Evolutionary conservation across 2,329 filamentous ascomycete genomes (phyloP), one percentile per base, ranked within the genome.

Genomic region (Cryphonectria carpinicola): DNA sequence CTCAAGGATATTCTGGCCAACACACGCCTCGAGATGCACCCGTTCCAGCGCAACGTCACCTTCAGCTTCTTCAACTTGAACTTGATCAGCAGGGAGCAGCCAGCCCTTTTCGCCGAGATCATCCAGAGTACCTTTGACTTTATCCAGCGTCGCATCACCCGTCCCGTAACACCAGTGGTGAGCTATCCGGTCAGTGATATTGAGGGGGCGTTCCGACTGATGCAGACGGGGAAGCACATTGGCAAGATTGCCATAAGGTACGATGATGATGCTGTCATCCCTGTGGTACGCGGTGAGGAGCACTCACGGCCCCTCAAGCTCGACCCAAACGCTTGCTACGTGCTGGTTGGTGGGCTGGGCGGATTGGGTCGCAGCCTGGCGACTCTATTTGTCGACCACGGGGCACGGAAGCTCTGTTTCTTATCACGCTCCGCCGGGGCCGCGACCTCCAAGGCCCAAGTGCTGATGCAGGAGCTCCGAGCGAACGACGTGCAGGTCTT

Each of bases 121-220:
- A 10, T 43, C 14, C 10, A 43, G 14, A 14, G 41, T 43, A 14
- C 41, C 10, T 43, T 43, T 14, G 41, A 43, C 41, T 43, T 43
- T 5, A 10, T 43, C 8, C 41, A 43, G 10, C 41, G 41, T 14
- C 10, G 41, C 14, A 43, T 43, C 41, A 43, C 41, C 41, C 41
- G 41, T 10, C 41, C 41, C 10, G 41, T 43, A 10, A 14, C 10
- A 14, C 69, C 75, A 25, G 56, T 77, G 22, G 72, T 76, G 70
- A 11, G 62, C 56, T 68, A 75, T 71, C 64, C 58, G 19, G 43
- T 70, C 3, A 37, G 49, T 37, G 65, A 77, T 3, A 76, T 84
- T 1, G 76, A 77, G 13, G 74, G 79, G 0, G 81, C 81, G 0
- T 83, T 85, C 71, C 77, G 81, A 3, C 75, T 79, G 32, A 81